These are phyloP conservation scores for Vigna unguiculata DNA, from an alignment of 306 rosid genomes.

Conservation along the genomic window DNA sequence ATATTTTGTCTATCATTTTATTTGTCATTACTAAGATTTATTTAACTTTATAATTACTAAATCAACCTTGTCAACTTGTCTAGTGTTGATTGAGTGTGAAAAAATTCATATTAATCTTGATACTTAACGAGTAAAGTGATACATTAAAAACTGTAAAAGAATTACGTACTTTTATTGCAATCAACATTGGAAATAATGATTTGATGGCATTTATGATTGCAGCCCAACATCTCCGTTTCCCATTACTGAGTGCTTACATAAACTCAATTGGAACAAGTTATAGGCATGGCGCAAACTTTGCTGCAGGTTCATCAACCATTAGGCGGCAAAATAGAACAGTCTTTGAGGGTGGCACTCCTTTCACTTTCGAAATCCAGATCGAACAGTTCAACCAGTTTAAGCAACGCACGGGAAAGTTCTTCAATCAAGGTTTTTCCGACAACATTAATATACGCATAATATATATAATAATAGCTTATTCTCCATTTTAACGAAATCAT, in stretches of 20 bases:
- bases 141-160: neutral
- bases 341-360: slow-evolving; percentile 69
- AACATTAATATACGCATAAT: neutral
- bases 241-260: slow-evolving; percentile 66
- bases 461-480: neutral
- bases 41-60: too few relatives aligned
- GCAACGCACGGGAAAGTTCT: slow-evolving; percentile 59
- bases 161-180: too few relatives aligned
- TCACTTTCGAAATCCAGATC: slow-evolving; percentile 70
- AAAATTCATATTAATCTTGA: too few relatives aligned
- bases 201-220: too few relatives aligned
- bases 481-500: neutral
- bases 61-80: too few relatives aligned
- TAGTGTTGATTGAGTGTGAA: too few relatives aligned
- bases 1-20: too few relatives aligned
- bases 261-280: slow-evolving; percentile 78
- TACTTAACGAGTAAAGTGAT: neutral
- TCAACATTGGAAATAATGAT: too few relatives aligned
- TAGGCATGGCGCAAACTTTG: slow-evolving; percentile 82
- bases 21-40: too few relatives aligned
- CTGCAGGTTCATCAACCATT: slow-evolving; percentile 81
- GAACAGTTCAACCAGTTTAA: slow-evolving; percentile 66
- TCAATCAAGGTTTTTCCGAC: slow-evolving; percentile 46
- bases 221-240: slow-evolving; percentile 68
- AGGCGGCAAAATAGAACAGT: slow-evolving; percentile 58